Evolutionary conservation across 495 filamentous ascomycete genomes (phyloP).

Genomic region (Aspergillus affinis): DNA sequence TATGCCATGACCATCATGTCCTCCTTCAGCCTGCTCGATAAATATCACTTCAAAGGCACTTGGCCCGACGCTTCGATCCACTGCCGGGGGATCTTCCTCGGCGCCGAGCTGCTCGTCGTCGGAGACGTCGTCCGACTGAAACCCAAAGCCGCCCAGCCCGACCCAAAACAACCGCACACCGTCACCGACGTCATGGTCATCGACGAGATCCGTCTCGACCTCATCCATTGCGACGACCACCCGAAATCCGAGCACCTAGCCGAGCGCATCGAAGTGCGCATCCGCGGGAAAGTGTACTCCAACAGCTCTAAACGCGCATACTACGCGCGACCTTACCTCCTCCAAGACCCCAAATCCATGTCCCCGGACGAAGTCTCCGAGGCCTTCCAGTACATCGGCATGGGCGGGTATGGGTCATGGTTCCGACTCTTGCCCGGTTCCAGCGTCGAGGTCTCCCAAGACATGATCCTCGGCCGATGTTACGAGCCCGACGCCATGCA

Average conservation of each 20-base stretch:
- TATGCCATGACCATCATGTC: slow-evolving; percentile 54
- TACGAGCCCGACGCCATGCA: slow-evolving; percentile 50
- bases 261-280: slow-evolving; percentile 35
- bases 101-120: slow-evolving; percentile 51
- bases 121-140: slow-evolving; percentile 55
- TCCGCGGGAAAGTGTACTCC: slow-evolving; percentile 54
- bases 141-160: slow-evolving; percentile 24
- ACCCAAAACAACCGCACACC: neutral
- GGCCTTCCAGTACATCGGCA: slow-evolving; percentile 40
- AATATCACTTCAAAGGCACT: slow-evolving; percentile 48
- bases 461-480: slow-evolving; percentile 54
- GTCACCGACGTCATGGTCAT: slow-evolving; percentile 55
- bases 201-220: slow-evolving; percentile 45
- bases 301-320: slow-evolving; percentile 28
- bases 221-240: slow-evolving; percentile 48
- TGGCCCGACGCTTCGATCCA: slow-evolving; percentile 55
- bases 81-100: slow-evolving; percentile 56
- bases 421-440: slow-evolving; percentile 44
- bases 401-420: slow-evolving; percentile 47
- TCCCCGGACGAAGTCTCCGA: slow-evolving; percentile 29
- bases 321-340: slow-evolving; percentile 14
- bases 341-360: slow-evolving; percentile 24
- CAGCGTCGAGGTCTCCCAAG: slow-evolving; percentile 45
- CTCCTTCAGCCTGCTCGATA: slow-evolving; percentile 51
- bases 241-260: slow-evolving; percentile 41